These are phyloP conservation scores for Ustilago xerochloae DNA, from an alignment of 1,284 basidiomycete genomes.

Conservation along the genomic window DNA sequence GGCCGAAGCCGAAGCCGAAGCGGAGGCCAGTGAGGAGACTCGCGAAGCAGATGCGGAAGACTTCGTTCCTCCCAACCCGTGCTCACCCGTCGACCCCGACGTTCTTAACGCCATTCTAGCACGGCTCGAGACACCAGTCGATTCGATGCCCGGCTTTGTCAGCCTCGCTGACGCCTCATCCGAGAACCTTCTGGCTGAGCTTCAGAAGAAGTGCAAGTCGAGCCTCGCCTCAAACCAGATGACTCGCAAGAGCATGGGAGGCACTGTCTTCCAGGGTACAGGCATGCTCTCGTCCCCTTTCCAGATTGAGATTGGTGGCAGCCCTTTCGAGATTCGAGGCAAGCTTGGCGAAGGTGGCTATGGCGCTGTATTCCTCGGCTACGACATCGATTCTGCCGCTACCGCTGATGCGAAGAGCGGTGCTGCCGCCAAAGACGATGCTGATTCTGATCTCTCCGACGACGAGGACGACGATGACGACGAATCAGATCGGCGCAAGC, in stretches of 20 bases:
- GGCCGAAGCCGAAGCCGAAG: not conserved
- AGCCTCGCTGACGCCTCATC: constrained; percentile 75
- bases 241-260: constrained; percentile 64
- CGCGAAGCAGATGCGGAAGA: not conserved
- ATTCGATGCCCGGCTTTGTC: constrained; percentile 74
- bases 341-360: constrained; percentile 98
- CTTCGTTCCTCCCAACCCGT: constrained; percentile 78
- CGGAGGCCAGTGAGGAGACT: too few relatives aligned
- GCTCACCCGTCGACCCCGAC: constrained; percentile 82
- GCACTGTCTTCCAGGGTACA: constrained; percentile 41
- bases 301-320: constrained; percentile 23
- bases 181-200: constrained; percentile 73
- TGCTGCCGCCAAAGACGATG: not conserved
- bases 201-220: constrained; percentile 72
- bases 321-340: constrained; percentile 72
- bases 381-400: constrained; percentile 68
- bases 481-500: constrained; percentile 72
- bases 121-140: constrained; percentile 74
- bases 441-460: constrained; percentile 5
- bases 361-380: constrained; percentile 87
- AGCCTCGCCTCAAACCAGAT: constrained; percentile 42
- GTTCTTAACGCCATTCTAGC: constrained; percentile 76
- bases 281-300: constrained; percentile 24
- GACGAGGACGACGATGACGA: constrained; percentile 70
- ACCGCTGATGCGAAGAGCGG: constrained; percentile 18